Evolutionary conservation across 2,329 filamentous ascomycete species (phyloP).

Genomic region (Ceratocystis papillata): DNA sequence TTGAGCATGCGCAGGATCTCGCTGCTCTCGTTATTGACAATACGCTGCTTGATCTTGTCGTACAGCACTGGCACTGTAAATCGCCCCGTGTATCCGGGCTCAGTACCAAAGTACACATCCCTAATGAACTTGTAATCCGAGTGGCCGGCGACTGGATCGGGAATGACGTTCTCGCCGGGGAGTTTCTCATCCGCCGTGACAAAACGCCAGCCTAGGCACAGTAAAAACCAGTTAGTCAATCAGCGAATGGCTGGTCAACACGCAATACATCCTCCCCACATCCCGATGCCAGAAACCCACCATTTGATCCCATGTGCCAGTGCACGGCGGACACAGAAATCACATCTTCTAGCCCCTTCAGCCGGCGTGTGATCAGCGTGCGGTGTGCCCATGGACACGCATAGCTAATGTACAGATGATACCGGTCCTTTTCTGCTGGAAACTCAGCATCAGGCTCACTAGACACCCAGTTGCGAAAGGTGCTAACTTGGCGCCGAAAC

Average conservation of each 20-base stretch:
- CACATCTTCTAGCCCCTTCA: constrained; percentile 85
- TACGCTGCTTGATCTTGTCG: constrained; percentile 62
- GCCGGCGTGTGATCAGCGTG: constrained; percentile 71
- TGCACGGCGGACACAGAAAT: constrained; percentile 75
- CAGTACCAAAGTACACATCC: constrained; percentile 66
- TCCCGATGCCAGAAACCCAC: constrained; percentile 27
- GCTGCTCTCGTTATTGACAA: constrained; percentile 84
- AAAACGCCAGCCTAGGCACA: constrained; percentile 57
- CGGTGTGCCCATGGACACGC: constrained; percentile 92
- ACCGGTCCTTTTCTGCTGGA: constrained; percentile 75
- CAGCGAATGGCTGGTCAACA: neutral
- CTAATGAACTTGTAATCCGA: constrained; percentile 59
- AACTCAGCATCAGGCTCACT: constrained; percentile 61
- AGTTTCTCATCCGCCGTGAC: constrained; percentile 48
- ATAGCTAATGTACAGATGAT: constrained; percentile 91
- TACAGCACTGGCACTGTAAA: constrained; percentile 84
- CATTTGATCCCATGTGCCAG: constrained; percentile 66
- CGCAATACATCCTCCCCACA: neutral
- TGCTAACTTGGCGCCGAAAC: constrained; percentile 79
- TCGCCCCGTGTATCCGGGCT: constrained; percentile 61
- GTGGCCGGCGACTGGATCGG: constrained; percentile 59
- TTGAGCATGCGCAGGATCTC: constrained; percentile 91
- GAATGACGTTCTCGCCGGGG: constrained; percentile 51
- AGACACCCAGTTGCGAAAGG: constrained; percentile 73
- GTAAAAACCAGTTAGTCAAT: neutral